Evolutionary conservation across 345 rosid genomes (phyloP).

Genomic region (Turnera subulata): DNA sequence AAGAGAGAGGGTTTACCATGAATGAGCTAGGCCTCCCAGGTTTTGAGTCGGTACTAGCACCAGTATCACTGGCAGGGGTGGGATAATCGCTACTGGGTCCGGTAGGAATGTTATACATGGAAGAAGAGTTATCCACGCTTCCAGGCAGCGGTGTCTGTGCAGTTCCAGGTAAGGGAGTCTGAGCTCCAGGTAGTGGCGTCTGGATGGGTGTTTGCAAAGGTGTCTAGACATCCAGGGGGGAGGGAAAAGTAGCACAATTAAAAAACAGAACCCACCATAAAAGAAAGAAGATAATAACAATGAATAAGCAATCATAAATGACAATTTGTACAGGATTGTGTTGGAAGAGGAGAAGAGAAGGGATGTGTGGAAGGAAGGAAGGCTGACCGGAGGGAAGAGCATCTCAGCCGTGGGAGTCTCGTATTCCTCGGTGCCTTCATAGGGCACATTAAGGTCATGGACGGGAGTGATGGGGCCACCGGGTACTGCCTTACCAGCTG

Average conservation of each 20-base stretch:
- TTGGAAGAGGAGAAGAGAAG: too few relatives aligned
- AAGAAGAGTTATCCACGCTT: slow-evolving; percentile 67
- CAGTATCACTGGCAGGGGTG: slow-evolving; percentile 65
- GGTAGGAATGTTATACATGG: slow-evolving; percentile 80
- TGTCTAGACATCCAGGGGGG: slow-evolving; percentile 45
- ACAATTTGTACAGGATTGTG: neutral
- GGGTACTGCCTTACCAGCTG: slow-evolving; percentile 46
- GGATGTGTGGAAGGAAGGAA: too few relatives aligned
- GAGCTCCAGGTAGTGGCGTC: slow-evolving; percentile 61
- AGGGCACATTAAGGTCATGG: slow-evolving; percentile 95
- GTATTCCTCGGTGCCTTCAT: slow-evolving; percentile 87
- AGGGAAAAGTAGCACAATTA: neutral
- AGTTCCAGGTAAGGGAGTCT: slow-evolving; percentile 28
- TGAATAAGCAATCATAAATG: too few relatives aligned
- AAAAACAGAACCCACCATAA: neutral
- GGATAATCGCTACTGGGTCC: slow-evolving; percentile 75
- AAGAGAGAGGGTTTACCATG: slow-evolving; percentile 49
- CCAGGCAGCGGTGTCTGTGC: slow-evolving; percentile 35
- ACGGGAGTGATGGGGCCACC: slow-evolving; percentile 66
- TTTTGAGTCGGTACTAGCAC: slow-evolving; percentile 53
- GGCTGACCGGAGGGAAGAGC: slow-evolving; percentile 83
- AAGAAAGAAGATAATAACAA: too few relatives aligned
- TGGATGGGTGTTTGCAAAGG: slow-evolving; percentile 83
- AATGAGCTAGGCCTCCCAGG: slow-evolving; percentile 76
- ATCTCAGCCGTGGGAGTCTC: slow-evolving; percentile 98